phyloP scores from a whole-genome alignment of 345 rosid species.

The Eucalyptus tenuipes region DNA sequence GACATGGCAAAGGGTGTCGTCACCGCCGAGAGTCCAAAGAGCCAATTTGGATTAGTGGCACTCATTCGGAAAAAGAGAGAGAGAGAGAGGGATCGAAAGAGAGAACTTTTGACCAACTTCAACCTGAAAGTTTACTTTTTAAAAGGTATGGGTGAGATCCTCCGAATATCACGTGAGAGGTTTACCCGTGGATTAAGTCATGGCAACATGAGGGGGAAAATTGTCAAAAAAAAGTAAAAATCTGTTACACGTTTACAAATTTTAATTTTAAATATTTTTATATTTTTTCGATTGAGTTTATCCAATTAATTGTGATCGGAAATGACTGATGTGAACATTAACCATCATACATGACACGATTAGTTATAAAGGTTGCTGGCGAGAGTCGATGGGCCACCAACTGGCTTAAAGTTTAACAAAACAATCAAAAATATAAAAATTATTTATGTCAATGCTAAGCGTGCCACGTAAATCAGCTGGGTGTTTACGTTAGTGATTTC shows the following conservation, averaged over 20 bases:
- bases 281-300: too few species aligned
- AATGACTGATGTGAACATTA: rapidly evolving
- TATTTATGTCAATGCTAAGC: rapidly evolving
- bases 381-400: rapidly evolving
- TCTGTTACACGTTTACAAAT: too few species aligned
- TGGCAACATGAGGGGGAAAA: not conserved
- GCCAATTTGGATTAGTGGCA: not conserved
- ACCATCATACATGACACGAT: rapidly evolving
- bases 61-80: not conserved
- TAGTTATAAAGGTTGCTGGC: rapidly evolving
- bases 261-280: too few species aligned
- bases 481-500: rapidly evolving
- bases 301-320: too few species aligned
- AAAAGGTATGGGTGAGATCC: not conserved
- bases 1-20: not conserved
- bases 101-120: not conserved
- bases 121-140: not conserved
- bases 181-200: not conserved
- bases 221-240: not conserved
- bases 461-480: rapidly evolving
- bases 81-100: not conserved
- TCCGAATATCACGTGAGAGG: not conserved
- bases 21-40: not conserved
- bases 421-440: rapidly evolving
- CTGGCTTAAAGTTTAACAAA: too few species aligned